Percentiles rank a stretch among this genome's conserved stretches.
These are phyloP conservation scores for Penicillium mononematosum DNA, from an alignment of 495 filamentous ascomycete genomes.

Conservation along the genomic window DNA sequence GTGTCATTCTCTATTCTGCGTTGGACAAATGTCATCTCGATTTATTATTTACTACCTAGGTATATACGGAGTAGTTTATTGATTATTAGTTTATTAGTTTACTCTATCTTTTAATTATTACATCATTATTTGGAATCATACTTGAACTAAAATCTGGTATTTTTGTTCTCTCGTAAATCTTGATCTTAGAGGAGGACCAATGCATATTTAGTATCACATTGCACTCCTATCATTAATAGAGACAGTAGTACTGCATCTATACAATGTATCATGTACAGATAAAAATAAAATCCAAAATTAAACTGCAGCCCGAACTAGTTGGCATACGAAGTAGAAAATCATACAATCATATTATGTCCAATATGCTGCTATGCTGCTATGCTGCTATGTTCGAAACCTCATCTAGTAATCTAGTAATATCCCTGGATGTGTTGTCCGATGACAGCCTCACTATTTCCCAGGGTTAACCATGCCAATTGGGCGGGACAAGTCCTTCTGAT, in stretches of 20 bases:
- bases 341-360: conserved; percentile 13
- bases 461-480: background rate
- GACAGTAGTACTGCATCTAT: background rate
- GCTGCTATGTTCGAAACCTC: background rate
- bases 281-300: background rate
- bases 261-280: background rate
- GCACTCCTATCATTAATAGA: background rate
- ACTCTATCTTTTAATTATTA: background rate
- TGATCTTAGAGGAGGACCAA: background rate
- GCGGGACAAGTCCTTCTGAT: background rate
- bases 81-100: background rate
- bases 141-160: background rate
- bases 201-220: background rate
- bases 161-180: background rate
- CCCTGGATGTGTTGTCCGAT: conserved; percentile 7
- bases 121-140: background rate
- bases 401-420: background rate
- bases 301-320: background rate
- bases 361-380: background rate
- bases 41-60: background rate
- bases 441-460: conserved; percentile 10
- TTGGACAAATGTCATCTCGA: background rate
- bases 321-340: background rate
- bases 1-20: conserved; percentile 2
- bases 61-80: too few relatives aligned